Conservation (phyloP, 2,329 filamentous ascomycete genomes). For the Colletotrichum horii region DNA sequence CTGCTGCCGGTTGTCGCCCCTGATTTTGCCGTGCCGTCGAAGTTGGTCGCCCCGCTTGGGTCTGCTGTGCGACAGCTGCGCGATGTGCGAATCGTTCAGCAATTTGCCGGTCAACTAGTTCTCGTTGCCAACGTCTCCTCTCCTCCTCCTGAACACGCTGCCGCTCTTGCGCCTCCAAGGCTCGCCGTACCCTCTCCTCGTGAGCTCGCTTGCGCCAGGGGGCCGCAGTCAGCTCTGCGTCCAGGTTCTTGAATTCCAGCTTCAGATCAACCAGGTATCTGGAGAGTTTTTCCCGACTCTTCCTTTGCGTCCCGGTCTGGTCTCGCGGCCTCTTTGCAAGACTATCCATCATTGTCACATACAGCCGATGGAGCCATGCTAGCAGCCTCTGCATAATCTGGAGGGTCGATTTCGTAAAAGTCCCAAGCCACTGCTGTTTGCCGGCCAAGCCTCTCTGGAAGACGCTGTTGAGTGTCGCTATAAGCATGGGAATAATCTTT, state of each 20-base stretch:
- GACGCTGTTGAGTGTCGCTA: background rate
- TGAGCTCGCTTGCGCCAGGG: background rate
- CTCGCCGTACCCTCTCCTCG: background rate
- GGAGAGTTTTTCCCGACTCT: background rate
- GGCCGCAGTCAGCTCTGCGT: background rate
- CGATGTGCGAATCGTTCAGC: background rate
- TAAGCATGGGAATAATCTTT: background rate
- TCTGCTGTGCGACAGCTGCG: background rate
- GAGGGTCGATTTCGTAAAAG: background rate
- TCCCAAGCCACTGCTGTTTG: background rate
- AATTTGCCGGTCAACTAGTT: conserved; percentile 1
- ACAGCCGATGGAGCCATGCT: background rate
- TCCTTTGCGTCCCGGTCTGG: background rate
- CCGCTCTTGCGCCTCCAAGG: background rate
- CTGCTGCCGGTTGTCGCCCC: background rate
- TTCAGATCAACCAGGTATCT: background rate
- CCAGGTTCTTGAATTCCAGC: background rate
- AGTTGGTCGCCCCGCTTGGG: background rate
- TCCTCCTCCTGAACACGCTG: background rate
- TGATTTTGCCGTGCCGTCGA: background rate
- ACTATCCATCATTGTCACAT: background rate
- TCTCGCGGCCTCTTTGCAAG: background rate
- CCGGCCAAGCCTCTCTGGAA: background rate
- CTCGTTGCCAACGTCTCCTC: background rate
- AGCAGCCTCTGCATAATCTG: conserved; percentile 15